Base-by-base conservation (phyloP, 2,329 filamentous ascomycete genomes). In the Lithohypha guttulata region DNA sequence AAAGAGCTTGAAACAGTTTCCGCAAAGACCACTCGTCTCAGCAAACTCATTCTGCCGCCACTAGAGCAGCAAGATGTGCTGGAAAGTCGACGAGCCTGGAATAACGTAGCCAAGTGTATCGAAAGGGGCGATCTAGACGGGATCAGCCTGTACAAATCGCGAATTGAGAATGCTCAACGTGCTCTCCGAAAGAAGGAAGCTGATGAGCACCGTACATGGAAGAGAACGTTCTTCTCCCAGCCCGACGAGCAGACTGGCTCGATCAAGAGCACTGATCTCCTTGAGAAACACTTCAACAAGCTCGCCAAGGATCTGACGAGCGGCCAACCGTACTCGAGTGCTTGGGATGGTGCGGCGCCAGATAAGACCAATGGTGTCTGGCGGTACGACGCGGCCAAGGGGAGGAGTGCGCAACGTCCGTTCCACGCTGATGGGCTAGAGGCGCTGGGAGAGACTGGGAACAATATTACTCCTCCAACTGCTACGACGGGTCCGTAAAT, bases 81-180 rank as follows among this genome's bases (percentile, higher is more conserved):
- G 46, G 91, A 96, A 64, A 86, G 83, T 13, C 77, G 89, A 34
- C 77, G 83, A 43, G 91, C 89, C 2, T 98, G 89, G 89, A 67
- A 72, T 48, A 83, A 84, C 54, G 91, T 98, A 18, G 85, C 85
- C 1, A 73, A 74, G 19, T 85, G 79, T 34, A 93, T 96, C 53
- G 72, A 76, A 43, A 76, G 73, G 51, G 84, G 85, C 42, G 85
- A 95, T 59, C 84, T 96, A 74, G 85, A 94, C 51, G 66, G 73
- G 3, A 84, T 85, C 1, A 77, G 78, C 2, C 56, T 64, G 10
- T 84, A 93, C 59, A 98, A 98, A 69, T 75, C 75, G 41, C 83
- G 86, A 61, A 95, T 96, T 48, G 91, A 98, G 62, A 84, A 86
- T 52, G 77, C 80, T 22, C 89, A 96, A 68, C 78, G 87, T 7